phyloP scores from a whole-genome alignment of 2,329 filamentous ascomycete genomes.

The Tolypocladium pustulatum region DNA sequence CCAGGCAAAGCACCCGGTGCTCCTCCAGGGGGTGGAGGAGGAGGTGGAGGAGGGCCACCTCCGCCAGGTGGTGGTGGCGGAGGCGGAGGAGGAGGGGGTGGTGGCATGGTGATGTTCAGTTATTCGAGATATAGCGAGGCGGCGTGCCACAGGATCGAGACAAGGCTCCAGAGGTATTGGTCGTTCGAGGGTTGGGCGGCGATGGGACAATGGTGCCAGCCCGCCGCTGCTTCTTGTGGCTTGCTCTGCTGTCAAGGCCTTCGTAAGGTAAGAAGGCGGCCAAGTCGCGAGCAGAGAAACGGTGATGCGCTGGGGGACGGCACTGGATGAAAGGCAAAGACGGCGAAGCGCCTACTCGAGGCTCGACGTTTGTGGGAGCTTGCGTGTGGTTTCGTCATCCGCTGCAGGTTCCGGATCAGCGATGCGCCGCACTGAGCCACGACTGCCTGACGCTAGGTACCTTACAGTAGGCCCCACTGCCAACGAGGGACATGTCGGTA shows the following conservation, averaged over 20 bases:
- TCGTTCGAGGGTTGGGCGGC: neutral
- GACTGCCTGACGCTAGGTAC: neutral
- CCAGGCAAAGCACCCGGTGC: slow-evolving; percentile 41
- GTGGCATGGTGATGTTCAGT: slow-evolving; percentile 19
- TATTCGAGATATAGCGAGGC: slow-evolving; percentile 1
- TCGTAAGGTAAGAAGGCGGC: neutral
- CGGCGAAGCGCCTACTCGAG: slow-evolving; percentile 1
- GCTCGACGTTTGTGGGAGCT: slow-evolving; percentile 3
- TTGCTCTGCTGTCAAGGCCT: neutral
- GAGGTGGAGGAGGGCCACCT: slow-evolving; percentile 54
- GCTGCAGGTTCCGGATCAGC: neutral
- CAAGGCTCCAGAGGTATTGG: neutral
- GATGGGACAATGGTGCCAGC: neutral
- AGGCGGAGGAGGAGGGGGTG: slow-evolving; percentile 60
- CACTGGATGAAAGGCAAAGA: neutral
- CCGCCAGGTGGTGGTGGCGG: slow-evolving; percentile 57
- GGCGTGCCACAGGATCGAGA: neutral
- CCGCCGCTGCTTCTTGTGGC: neutral
- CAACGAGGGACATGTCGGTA: no score
- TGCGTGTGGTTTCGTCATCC: slow-evolving; percentile 10
- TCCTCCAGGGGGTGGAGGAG: slow-evolving; percentile 39
- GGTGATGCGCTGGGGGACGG: neutral
- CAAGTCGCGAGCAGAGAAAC: neutral
- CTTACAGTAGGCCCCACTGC: neutral
- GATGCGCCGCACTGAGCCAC: neutral